Percentiles rank a stretch among this genome's conserved stretches.
phyloP scores from a whole-genome alignment of 495 filamentous ascomycete genomes.

The Tuber calosporum region DNA sequence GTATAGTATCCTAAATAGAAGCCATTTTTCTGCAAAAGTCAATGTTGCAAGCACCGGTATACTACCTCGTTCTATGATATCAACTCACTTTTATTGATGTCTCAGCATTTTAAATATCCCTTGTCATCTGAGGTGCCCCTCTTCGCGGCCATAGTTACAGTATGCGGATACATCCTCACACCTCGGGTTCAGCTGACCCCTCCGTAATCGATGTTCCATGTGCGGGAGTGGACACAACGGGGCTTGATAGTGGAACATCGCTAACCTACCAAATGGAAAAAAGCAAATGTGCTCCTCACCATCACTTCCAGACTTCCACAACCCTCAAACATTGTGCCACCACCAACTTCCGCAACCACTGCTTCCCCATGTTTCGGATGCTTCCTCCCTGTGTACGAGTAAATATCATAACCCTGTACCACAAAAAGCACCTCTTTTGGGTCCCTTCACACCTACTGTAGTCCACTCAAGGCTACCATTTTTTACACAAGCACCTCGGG shows the following conservation, averaged over 20 bases:
- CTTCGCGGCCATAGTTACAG: slow-evolving; percentile 10
- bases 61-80: background rate
- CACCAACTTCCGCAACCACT: background rate
- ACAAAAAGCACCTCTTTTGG: background rate
- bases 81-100: background rate
- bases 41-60: background rate
- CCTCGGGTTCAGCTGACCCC: slow-evolving; percentile 33
- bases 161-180: slow-evolving; percentile 19
- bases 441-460: background rate
- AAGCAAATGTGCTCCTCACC: background rate
- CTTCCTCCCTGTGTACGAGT: background rate
- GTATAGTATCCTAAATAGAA: background rate
- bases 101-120: slow-evolving; percentile 1
- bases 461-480: background rate
- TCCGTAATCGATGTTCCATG: slow-evolving; percentile 1
- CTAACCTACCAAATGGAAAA: background rate
- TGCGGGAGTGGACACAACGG: background rate
- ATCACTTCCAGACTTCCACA: background rate
- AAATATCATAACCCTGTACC: no score
- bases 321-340: background rate
- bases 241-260: background rate
- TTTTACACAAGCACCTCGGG: no score
- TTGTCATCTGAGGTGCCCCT: slow-evolving; percentile 30
- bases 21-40: background rate
- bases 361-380: slow-evolving; percentile 3